phyloP scores from a whole-genome alignment of 139 green algal genomes.

The Picochlorum sp. region DNA sequence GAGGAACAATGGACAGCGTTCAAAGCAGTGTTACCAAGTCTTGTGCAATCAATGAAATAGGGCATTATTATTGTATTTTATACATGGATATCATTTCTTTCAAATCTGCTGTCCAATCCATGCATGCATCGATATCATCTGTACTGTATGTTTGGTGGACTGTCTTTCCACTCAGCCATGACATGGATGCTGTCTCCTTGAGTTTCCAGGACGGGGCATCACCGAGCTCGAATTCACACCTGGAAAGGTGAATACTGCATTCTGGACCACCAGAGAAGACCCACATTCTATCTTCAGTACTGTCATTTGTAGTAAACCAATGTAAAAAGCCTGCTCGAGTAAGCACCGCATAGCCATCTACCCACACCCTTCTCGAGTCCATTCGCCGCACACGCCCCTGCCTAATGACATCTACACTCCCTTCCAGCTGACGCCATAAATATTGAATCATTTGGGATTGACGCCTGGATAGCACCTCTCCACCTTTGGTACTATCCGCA shows the following conservation, averaged over 20 bases:
- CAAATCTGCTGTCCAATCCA: constrained; percentile 23
- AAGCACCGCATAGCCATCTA: constrained; percentile 49
- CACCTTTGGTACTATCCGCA: constrained; percentile 19
- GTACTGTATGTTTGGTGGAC: constrained; percentile 33
- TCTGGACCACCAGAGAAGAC: background rate
- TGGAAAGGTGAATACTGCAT: constrained; percentile 35
- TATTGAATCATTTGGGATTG: constrained; percentile 44
- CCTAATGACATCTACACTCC: constrained; percentile 55
- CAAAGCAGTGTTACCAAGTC: background rate
- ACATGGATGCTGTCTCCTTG: constrained; percentile 27
- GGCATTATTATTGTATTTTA: background rate
- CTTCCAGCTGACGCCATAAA: constrained; percentile 52
- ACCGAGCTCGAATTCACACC: constrained; percentile 40
- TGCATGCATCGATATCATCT: constrained; percentile 14
- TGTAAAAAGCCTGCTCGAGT: constrained; percentile 58
- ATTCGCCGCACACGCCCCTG: constrained; percentile 50
- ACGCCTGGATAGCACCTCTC: constrained; percentile 32
- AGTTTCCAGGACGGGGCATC: constrained; percentile 55
- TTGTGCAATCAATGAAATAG: constrained; percentile 6
- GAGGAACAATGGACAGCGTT: constrained; percentile 15
- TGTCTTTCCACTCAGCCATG: constrained; percentile 18
- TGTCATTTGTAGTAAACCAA: constrained; percentile 29
- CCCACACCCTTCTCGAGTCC: constrained; percentile 38
- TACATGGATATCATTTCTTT: constrained; percentile 6
- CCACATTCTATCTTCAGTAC: constrained; percentile 1